phyloP scores from a whole-genome alignment of 2,329 filamentous ascomycete genomes.

The Neoscytalidium dimidiatum region DNA sequence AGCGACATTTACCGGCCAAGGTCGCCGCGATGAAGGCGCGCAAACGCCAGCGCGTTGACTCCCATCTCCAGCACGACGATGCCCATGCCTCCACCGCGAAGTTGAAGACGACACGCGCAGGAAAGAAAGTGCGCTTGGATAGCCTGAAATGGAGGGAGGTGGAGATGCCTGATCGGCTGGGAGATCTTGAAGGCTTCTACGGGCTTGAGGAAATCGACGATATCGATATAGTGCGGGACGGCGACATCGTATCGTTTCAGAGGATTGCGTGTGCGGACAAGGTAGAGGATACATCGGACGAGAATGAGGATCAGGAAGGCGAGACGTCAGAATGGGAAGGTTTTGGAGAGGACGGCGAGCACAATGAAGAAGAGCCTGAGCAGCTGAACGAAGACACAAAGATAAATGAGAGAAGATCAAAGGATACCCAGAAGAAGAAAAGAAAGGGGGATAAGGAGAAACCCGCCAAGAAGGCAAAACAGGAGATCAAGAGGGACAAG shows the following conservation, averaged over 20 bases:
- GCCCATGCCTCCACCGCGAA: slow-evolving; percentile 22
- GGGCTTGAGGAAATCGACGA: slow-evolving; percentile 90
- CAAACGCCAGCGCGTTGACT: slow-evolving; percentile 39
- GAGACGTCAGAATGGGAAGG: slow-evolving; percentile 35
- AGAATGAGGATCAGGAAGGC: slow-evolving; percentile 26
- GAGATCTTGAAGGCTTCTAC: slow-evolving; percentile 92
- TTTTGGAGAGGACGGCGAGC: slow-evolving; percentile 30
- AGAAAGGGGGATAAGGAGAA: slow-evolving; percentile 22
- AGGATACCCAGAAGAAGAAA: slow-evolving; percentile 22
- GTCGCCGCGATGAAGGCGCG: slow-evolving; percentile 41
- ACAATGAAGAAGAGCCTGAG: slow-evolving; percentile 25
- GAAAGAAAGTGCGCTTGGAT: slow-evolving; percentile 45
- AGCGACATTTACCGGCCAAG: slow-evolving; percentile 42
- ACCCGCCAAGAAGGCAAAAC: slow-evolving; percentile 27
- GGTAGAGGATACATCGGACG: slow-evolving; percentile 20
- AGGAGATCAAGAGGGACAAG: slow-evolving; percentile 31
- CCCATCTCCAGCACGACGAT: not conserved
- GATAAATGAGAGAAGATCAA: slow-evolving; percentile 30
- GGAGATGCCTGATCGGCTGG: slow-evolving; percentile 70
- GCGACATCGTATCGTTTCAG: slow-evolving; percentile 50
- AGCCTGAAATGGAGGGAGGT: slow-evolving; percentile 66
- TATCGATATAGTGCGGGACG: slow-evolving; percentile 73
- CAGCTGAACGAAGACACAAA: slow-evolving; percentile 15
- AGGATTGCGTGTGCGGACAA: slow-evolving; percentile 28
- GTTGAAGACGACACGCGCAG: not conserved